Base-by-base conservation (phyloP, 2,329 filamentous ascomycete genomes). In the Trichoderma hamatum region DNA sequence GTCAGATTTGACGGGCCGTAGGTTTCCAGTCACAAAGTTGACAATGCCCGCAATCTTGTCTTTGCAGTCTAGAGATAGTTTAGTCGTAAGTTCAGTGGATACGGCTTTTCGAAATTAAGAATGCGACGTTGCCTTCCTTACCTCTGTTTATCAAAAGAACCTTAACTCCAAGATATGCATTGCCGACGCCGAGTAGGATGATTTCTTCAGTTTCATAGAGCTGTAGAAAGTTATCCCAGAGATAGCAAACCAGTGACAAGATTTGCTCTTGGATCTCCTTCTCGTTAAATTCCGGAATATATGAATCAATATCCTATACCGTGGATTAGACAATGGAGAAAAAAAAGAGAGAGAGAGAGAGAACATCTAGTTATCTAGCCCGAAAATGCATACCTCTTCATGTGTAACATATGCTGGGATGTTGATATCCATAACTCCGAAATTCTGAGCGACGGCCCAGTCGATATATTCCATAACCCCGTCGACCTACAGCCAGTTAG, bases 161-260 rank as follows among this genome's bases (percentile, higher is more conserved):
- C 69, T 96, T 90, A 59, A 97, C 87, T 1, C 93, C 94, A 3
- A 92, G 84, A 75, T 96, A 97, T 1, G 96, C 92, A 74, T 93
- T 90, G n/a, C 96, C 96, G 1, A 97, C 89, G 0, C 96, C 95
- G 76, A 99, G 85, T 26, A 99, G 84, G 76, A 97, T 92, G 19
- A 98, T 88, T 64, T 95, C 88, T 6, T 90, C 89, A 0, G 87
- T 84, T 2, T 90, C 81, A 62, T 90, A 89, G 36, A 92, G 84
- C 83, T 97, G 92, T 24, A 99, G 89, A 76, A 97, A 97, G 76
- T 99, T 99, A 74, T 97, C 94, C 96, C 96, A 99, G 16, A 99
- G 83, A 76, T 97, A 98, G 70, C 87, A 89, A 5, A 95, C 88
- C 13, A 97, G 82, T 70, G 95, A 90, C 71, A 91, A 89, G 0